Conservation (phyloP, 1,139 yeast genomes). For the Suhomyces atakaporum region DNA sequence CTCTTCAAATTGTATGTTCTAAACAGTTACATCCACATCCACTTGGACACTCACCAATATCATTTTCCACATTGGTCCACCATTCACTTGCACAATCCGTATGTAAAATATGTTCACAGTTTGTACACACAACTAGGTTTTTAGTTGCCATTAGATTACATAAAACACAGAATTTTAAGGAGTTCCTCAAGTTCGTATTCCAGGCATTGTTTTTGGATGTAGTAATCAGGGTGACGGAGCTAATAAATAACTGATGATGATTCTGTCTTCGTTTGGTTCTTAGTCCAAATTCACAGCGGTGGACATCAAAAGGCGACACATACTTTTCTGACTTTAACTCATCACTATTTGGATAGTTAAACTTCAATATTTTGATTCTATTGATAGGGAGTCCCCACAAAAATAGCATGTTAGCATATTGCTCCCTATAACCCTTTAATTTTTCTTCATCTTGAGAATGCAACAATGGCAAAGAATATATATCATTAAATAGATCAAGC, state of each 20-base stretch:
- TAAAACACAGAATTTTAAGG: constrained; percentile 53
- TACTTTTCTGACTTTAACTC: constrained; percentile 12
- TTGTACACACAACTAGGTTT: constrained; percentile 65
- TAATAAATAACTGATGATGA: constrained; percentile 23
- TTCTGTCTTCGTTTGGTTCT: constrained; percentile 26
- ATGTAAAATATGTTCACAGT: constrained; percentile 80
- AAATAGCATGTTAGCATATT: constrained; percentile 78
- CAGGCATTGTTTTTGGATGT: constrained; percentile 32
- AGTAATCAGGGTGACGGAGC: constrained; percentile 29
- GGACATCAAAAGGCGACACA: constrained; percentile 31
- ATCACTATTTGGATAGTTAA: constrained; percentile 51
- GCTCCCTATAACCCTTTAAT: constrained; percentile 57
- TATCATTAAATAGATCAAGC: constrained; percentile 55
- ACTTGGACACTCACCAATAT: constrained; percentile 65
- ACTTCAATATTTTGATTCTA: constrained; percentile 75
- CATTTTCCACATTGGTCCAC: constrained; percentile 55
- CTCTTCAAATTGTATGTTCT: constrained; percentile 11
- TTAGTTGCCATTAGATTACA: constrained; percentile 65
- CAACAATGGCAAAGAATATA: constrained; percentile 47
- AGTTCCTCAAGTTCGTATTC: constrained; percentile 31
- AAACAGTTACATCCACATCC: constrained; percentile 89
- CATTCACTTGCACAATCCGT: constrained; percentile 76
- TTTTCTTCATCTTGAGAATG: constrained; percentile 48
- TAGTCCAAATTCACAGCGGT: constrained; percentile 47
- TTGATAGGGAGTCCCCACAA: constrained; percentile 82